Percentiles rank a stretch among this genome's conserved stretches.
Conservation (phyloP, 2,329 filamentous ascomycete species). For the Claviceps quebecensis region DNA sequence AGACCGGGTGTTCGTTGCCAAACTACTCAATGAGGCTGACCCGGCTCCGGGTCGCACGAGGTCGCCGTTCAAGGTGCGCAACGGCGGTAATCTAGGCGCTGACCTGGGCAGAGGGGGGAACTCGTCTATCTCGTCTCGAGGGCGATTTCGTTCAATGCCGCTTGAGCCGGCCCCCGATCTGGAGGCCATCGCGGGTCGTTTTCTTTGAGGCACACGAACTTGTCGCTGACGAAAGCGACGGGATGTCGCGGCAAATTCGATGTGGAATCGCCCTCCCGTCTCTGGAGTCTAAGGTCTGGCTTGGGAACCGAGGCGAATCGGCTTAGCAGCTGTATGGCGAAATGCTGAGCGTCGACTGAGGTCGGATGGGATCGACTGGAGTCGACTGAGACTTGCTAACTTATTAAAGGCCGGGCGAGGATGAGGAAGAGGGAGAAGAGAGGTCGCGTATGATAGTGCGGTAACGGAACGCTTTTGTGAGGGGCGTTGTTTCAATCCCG, state of each 20-base stretch:
- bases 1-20: slow-evolving; percentile 1
- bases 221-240: not conserved
- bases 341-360: not conserved
- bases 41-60: slow-evolving; percentile 12
- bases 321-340: not conserved
- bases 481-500: not conserved
- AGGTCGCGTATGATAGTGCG: not conserved
- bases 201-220: not conserved
- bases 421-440: not conserved
- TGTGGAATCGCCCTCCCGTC: not conserved
- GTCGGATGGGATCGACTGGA: not conserved
- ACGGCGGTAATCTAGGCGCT: slow-evolving; percentile 17
- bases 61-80: slow-evolving; percentile 18
- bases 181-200: slow-evolving; percentile 16
- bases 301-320: not conserved
- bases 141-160: slow-evolving; percentile 17
- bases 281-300: not conserved
- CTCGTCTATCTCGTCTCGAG: slow-evolving; percentile 17
- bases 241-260: not conserved
- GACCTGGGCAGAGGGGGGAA: slow-evolving; percentile 17
- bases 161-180: slow-evolving; percentile 18
- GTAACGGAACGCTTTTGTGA: not conserved
- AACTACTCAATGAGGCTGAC: not conserved
- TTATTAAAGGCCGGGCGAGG: not conserved
- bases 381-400: too few species aligned